Evolutionary conservation across 2,329 filamentous ascomycete genomes (phyloP).

Genomic region (Arthrobotrys conoides): DNA sequence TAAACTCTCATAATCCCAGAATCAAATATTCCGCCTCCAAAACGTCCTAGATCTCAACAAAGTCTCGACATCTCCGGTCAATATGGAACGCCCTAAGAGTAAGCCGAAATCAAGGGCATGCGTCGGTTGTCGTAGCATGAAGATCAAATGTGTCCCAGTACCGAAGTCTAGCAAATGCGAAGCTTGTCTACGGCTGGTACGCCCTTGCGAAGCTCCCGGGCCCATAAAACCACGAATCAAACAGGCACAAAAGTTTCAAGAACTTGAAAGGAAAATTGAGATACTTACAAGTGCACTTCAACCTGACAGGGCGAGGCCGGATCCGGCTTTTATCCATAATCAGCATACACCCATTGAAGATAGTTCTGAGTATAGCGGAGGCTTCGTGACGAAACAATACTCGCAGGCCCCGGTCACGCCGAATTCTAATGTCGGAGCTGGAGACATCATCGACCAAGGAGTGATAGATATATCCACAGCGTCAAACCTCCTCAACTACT

Average conservation of each 20-base stretch:
- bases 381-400: background rate
- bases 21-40: background rate
- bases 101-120: slow-evolving; percentile 29
- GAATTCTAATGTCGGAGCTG: background rate
- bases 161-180: slow-evolving; percentile 32
- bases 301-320: background rate
- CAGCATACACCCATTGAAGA: background rate
- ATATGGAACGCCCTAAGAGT: slow-evolving; percentile 20
- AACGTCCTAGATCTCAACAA: background rate
- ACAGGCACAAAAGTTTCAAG: slow-evolving; percentile 22
- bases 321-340: background rate
- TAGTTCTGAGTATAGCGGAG: background rate
- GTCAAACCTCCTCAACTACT: slow-evolving; percentile 22
- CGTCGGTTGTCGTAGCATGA: slow-evolving; percentile 32
- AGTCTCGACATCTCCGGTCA: background rate
- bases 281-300: slow-evolving; percentile 15
- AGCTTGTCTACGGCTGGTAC: slow-evolving; percentile 18
- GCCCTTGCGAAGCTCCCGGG: slow-evolving; percentile 18
- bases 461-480: slow-evolving; percentile 20
- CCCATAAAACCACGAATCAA: slow-evolving; percentile 33
- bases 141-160: slow-evolving; percentile 36
- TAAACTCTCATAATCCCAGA: no score
- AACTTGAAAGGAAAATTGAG: slow-evolving; percentile 34
- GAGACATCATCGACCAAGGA: slow-evolving; percentile 24
- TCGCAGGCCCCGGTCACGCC: background rate